phyloP scores from a whole-genome alignment of 495 filamentous ascomycete species.

The Podospora conica region DNA sequence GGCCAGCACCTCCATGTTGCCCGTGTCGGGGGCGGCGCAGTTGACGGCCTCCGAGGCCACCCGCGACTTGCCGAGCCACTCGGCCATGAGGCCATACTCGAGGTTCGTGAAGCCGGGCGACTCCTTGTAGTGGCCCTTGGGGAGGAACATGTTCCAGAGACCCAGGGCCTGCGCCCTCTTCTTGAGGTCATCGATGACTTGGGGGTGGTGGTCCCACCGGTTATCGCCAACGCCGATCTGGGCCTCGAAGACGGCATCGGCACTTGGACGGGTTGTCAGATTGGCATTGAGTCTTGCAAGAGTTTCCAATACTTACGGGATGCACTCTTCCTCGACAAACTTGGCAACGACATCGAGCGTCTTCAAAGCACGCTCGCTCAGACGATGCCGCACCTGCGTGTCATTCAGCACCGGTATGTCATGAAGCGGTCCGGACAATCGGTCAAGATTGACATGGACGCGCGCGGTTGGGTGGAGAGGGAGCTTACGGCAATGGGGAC shows the following conservation, averaged over 20 bases:
- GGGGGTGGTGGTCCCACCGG: conserved; percentile 71
- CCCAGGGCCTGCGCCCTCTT: conserved; percentile 74
- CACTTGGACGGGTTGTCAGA: conserved; percentile 30
- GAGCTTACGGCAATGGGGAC: conserved; percentile 61
- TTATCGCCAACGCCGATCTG: conserved; percentile 69
- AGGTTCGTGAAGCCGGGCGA: conserved; percentile 87
- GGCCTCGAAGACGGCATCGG: conserved; percentile 69
- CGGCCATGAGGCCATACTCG: conserved; percentile 91
- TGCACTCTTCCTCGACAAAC: conserved; percentile 95
- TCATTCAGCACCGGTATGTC: conserved; percentile 28
- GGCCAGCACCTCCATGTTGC: conserved; percentile 93
- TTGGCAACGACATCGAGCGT: conserved; percentile 68
- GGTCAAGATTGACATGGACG: not conserved
- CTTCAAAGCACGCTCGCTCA: conserved; percentile 77
- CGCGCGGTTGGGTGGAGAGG: not conserved
- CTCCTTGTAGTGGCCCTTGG: conserved; percentile 89
- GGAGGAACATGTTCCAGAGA: conserved; percentile 97
- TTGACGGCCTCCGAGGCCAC: conserved; percentile 83
- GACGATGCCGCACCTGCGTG: conserved; percentile 45
- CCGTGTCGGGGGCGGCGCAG: conserved; percentile 85
- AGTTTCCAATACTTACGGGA: conserved; percentile 47
- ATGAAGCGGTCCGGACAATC: not conserved
- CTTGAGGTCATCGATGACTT: conserved; percentile 84
- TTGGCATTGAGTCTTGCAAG: conserved; percentile 9
- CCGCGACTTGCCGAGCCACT: conserved; percentile 74